Evolutionary conservation across 2,329 filamentous ascomycete species (phyloP), one percentile per base, ranked within the genome.

Genomic region (Fusarium caatingaense): DNA sequence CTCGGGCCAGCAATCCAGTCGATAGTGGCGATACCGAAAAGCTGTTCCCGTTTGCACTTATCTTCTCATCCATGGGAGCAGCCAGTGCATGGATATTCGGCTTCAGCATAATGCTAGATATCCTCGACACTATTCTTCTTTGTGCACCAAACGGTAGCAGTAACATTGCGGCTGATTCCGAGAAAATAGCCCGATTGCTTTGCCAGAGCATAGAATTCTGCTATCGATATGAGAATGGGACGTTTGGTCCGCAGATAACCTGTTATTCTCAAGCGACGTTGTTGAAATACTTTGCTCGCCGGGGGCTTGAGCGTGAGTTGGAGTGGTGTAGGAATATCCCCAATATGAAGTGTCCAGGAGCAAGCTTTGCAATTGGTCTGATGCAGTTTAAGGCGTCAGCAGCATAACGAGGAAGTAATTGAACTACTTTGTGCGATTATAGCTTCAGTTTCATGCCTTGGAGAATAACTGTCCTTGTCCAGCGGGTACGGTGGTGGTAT

Each of bases 151-250:
- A n/a, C 8, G 4, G 8, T 3, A 6, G 12, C 7, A 10, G 2
- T 2, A 11, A 1, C 1, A 8, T 18, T 2, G 27, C 23, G 0
- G 16, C 10, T 8, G 46, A 66, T 3, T 47, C 54, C 9, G 27
- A 66, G 6, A 6, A 11, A 1, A 12, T 40, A 15, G 53, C 61
- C 0, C 62, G 62, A 2, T 27, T 65, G 11, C 15, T 65, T 0
- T 66, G 62, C 2, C 60, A 65, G 21, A 42, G 46, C 11, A 21
- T 66, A 7, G 62, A 65, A 13, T 65, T 37, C 21, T 65, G 60
- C 18, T 65, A 65, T 12, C 46, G 34, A 1, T 44, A 12, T 7
- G 62, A 66, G 1, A 65, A 65, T 32, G 62, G 62, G 1, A 65
- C 60, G 2, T 66, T 65, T 3, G 60, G 61, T 2, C 62, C 62